Conservation (phyloP, 768 basidiomycete species). For the Phylloporus arenicola region DNA sequence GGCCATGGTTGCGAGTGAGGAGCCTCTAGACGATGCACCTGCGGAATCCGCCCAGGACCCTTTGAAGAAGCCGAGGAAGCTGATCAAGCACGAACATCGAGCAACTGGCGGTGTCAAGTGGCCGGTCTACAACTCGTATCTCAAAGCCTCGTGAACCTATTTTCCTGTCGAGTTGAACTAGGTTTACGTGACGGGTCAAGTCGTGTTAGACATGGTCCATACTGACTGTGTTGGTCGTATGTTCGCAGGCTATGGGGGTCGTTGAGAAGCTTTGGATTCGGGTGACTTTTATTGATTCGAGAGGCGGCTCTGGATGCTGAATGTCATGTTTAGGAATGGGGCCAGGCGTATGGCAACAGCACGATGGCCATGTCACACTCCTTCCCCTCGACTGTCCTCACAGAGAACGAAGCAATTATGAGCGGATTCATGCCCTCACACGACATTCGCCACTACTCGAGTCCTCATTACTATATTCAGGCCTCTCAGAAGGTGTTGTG, state of each 20-base stretch:
- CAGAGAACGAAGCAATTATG: conserved; percentile 28
- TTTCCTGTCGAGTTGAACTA: not conserved
- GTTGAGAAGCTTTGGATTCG: conserved; percentile 29
- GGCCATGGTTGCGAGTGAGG: conserved; percentile 16
- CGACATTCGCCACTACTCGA: conserved; percentile 11
- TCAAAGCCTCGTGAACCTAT: conserved; percentile 55
- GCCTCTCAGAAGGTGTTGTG: conserved; percentile 1
- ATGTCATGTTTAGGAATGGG: conserved; percentile 23
- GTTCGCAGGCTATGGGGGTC: conserved; percentile 24
- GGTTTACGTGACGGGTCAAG: conserved; percentile 3
- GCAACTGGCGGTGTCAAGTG: conserved; percentile 81
- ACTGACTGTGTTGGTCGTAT: conserved; percentile 18
- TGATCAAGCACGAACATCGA: conserved; percentile 77
- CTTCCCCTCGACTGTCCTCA: conserved; percentile 19
- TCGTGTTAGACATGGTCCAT: conserved; percentile 30
- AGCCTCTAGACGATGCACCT: conserved; percentile 1
- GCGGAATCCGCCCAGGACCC: conserved; percentile 1
- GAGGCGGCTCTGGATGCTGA: not conserved
- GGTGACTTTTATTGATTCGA: conserved; percentile 7
- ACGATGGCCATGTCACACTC: conserved; percentile 7
- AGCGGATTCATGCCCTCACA: conserved; percentile 19
- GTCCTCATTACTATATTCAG: conserved; percentile 15
- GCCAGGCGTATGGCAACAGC: conserved; percentile 17
- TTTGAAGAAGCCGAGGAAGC: conserved; percentile 61
- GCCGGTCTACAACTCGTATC: conserved; percentile 60